A percentile compares a stretch with the other conserved stretches of the same genome.
Conservation (phyloP, 495 filamentous ascomycete genomes). For the Penicillium coffeae region DNA sequence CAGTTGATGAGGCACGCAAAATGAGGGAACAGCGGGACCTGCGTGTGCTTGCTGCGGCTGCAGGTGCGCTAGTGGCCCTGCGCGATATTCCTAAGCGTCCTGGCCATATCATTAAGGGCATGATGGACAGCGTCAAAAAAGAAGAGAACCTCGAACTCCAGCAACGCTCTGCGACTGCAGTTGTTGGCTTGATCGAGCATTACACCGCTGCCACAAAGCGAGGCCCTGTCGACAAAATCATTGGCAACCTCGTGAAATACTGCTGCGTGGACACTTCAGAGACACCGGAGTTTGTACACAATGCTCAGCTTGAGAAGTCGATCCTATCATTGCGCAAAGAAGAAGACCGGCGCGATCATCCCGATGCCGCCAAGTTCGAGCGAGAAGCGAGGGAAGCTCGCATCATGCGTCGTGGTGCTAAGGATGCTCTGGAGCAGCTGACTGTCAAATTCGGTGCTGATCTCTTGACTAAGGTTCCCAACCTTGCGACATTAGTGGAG, state of each 20-base stretch:
- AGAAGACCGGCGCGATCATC: conserved; percentile 89
- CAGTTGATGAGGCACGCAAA: conserved; percentile 72
- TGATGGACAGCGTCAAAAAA: conserved; percentile 96
- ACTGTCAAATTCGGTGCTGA: conserved; percentile 70
- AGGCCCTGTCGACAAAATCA: conserved; percentile 87
- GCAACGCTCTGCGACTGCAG: conserved; percentile 76
- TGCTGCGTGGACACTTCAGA: conserved; percentile 96
- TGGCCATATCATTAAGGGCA: conserved; percentile 80
- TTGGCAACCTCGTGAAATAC: conserved; percentile 90
- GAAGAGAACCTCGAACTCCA: conserved; percentile 93
- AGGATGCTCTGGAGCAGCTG: conserved; percentile 89
- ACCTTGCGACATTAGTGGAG: conserved; percentile 74
- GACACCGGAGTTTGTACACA: conserved; percentile 87
- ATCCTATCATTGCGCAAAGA: conserved; percentile 94
- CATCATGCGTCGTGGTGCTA: conserved; percentile 86
- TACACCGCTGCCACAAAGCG: conserved; percentile 72
- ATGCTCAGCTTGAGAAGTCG: conserved; percentile 66
- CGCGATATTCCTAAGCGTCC: conserved; percentile 86
- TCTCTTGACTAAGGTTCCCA: conserved; percentile 75
- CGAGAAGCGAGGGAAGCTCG: conserved; percentile 78
- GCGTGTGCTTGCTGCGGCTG: conserved; percentile 81
- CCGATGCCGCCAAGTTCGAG: conserved; percentile 83
- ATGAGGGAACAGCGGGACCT: conserved; percentile 80
- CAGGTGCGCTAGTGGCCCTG: conserved; percentile 83
- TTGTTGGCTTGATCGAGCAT: conserved; percentile 78